These are phyloP conservation scores for Aspergillus sp. DNA, from an alignment of 2,329 filamentous ascomycete genomes.

Conservation along the genomic window DNA sequence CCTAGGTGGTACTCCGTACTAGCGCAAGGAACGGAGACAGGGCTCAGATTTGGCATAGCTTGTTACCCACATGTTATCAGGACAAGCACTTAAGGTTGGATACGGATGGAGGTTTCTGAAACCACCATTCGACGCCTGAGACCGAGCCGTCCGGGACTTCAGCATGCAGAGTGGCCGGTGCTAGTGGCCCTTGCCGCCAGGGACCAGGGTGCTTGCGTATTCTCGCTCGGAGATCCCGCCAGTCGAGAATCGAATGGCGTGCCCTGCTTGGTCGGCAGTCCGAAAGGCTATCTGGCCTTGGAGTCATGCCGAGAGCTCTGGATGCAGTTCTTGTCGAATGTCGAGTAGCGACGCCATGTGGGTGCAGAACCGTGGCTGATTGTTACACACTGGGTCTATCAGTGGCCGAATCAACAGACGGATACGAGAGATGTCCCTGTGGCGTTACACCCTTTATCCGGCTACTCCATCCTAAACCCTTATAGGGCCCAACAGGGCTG, in stretches of 20 bases:
- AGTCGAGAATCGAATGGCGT: not conserved
- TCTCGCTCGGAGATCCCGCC: not conserved
- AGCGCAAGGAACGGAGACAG: constrained; percentile 3
- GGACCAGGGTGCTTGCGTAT: not conserved
- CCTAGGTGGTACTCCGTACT: not conserved
- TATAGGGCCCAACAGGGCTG: not conserved
- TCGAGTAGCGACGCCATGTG: not conserved
- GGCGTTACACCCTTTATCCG: not conserved
- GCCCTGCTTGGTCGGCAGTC: not conserved
- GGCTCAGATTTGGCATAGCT: not conserved
- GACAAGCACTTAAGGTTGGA: constrained; percentile 1
- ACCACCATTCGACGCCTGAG: not conserved
- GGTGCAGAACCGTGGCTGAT: not conserved
- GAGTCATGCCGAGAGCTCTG: not conserved
- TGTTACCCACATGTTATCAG: not conserved
- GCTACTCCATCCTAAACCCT: not conserved
- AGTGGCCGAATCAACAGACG: not conserved
- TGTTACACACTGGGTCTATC: not conserved
- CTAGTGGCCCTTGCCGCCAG: too few species aligned
- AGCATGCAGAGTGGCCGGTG: too few species aligned
- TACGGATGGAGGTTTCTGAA: not conserved
- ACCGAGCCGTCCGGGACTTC: too few species aligned
- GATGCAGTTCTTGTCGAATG: not conserved
- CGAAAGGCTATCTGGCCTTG: not conserved
- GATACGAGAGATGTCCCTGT: not conserved